Base-by-base conservation (phyloP, 129 eudicot genomes). In the Lactuca saligna region DNA sequence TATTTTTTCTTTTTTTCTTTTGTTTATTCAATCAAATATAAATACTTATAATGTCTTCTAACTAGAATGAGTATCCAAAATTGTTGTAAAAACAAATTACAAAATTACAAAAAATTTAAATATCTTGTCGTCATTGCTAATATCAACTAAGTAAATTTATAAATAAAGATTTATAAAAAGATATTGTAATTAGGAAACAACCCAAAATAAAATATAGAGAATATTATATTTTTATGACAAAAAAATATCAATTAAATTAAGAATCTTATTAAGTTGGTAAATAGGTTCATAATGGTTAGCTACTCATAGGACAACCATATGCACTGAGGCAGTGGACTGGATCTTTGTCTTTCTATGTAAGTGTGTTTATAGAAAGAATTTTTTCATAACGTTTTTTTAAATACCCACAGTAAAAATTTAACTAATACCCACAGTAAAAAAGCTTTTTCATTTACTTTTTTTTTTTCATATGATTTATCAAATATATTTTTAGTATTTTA, bases 281-380 rank as follows among this genome's bases (percentile, higher is more conserved):
- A 48, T 16, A 33, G 44, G 17, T 61, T 29, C 15, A 33, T 42
- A 51, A 72, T 63, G 59, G 61, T 61, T 74, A 65, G 73, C 59
- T 66, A 35, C 54, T 75, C 15, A 44, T 17, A 75, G 46, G 72
- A 58, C 79, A 75, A 25, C 70, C 62, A 63, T 63, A 31, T 69
- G 66, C 59, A 54, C 33, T 54, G 32, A 70, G 64, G 66, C 20
- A 55, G 37, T 70, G 68, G 77, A 70, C 71, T 77, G 77, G 77
- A 70, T 70, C 61, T 77, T 70, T 77, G 77, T 70, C 81, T 77
- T 64, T 39, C 63, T 77, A 63, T 77, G 73, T 49, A 31, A 54
- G 60, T 25, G 29, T 25, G 29, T 25, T 25, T 25, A 25, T 0
- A 25, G 29, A 25, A 25, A 25, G 29, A 25, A 2, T 0, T 25